Conservation (phyloP, 306 rosid species). For the Hylodesmum podocarpum region DNA sequence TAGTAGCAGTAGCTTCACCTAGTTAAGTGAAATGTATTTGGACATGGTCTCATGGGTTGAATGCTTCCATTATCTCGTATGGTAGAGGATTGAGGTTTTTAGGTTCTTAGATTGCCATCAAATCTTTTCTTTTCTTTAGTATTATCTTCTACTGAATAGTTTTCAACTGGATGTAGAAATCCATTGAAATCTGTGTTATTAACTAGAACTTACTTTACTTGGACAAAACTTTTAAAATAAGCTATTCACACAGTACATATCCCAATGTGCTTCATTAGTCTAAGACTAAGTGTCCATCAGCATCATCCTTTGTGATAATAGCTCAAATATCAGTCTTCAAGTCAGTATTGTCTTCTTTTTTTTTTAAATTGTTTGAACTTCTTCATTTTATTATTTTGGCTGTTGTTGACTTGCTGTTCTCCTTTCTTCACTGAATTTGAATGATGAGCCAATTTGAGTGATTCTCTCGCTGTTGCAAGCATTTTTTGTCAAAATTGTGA, state of each 20-base stretch:
- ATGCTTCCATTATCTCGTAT: neutral
- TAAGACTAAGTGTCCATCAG: neutral
- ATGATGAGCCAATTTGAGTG: neutral
- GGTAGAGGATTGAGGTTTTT: neutral
- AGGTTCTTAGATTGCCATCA: neutral
- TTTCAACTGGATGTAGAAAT: neutral
- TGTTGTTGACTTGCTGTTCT: neutral
- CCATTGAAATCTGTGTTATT: neutral
- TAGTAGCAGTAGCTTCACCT: neutral
- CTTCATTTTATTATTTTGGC: neutral
- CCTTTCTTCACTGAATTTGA: neutral
- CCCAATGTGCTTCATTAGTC: neutral
- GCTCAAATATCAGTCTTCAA: conserved; percentile 20
- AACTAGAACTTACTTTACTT: neutral
- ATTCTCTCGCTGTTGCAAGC: neutral
- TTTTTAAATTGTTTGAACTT: neutral
- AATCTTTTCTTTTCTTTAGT: neutral
- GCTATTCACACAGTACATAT: neutral
- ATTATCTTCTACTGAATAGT: neutral
- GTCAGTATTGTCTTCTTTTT: neutral
- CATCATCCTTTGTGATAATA: conserved; percentile 1
- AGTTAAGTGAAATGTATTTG: neutral
- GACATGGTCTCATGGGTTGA: neutral
- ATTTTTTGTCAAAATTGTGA: neutral
- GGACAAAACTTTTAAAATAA: neutral